phyloP scores from a whole-genome alignment of 1,284 basidiomycete genomes.

The Pseudozyma pruni region DNA sequence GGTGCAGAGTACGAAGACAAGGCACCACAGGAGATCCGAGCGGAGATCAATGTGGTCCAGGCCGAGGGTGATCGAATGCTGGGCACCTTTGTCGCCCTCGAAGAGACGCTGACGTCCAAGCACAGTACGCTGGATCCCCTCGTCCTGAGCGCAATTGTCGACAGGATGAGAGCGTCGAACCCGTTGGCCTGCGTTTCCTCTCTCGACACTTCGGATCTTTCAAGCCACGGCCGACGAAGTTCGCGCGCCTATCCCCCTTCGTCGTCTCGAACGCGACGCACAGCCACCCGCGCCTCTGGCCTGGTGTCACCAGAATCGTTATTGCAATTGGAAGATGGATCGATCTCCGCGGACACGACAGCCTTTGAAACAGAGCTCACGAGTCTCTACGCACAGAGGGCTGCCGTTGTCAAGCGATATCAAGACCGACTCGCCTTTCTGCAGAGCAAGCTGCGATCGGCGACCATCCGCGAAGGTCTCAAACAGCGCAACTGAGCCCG shows the following conservation, averaged over 20 bases:
- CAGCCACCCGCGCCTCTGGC: neutral
- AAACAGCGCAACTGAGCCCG: slow-evolving; percentile 21
- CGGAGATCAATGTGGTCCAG: slow-evolving; percentile 55
- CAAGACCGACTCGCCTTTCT: slow-evolving; percentile 51
- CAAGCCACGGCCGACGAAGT: neutral
- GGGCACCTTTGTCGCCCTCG: slow-evolving; percentile 42
- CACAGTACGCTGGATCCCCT: slow-evolving; percentile 16
- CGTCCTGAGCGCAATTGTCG: slow-evolving; percentile 6
- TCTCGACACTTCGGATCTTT: slow-evolving; percentile 1
- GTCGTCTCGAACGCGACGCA: slow-evolving; percentile 15
- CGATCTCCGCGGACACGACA: slow-evolving; percentile 4
- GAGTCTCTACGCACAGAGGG: slow-evolving; percentile 31
- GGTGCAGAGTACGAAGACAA: slow-evolving; percentile 50
- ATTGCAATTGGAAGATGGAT: neutral
- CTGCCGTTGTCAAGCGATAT: slow-evolving; percentile 49
- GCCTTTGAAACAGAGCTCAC: slow-evolving; percentile 36
- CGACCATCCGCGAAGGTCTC: slow-evolving; percentile 54
- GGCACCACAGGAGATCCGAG: slow-evolving; percentile 49
- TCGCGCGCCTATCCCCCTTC: slow-evolving; percentile 23
- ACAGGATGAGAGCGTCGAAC: slow-evolving; percentile 6
- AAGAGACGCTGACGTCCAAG: slow-evolving; percentile 42
- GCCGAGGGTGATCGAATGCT: slow-evolving; percentile 53
- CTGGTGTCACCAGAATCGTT: neutral
- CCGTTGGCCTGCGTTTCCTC: slow-evolving; percentile 12
- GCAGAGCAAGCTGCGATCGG: slow-evolving; percentile 52